Percentiles rank a stretch among this genome's conserved stretches.
These are phyloP conservation scores for Malbranchea zuffiana DNA, from an alignment of 2,329 filamentous ascomycete genomes.

Conservation along the genomic window DNA sequence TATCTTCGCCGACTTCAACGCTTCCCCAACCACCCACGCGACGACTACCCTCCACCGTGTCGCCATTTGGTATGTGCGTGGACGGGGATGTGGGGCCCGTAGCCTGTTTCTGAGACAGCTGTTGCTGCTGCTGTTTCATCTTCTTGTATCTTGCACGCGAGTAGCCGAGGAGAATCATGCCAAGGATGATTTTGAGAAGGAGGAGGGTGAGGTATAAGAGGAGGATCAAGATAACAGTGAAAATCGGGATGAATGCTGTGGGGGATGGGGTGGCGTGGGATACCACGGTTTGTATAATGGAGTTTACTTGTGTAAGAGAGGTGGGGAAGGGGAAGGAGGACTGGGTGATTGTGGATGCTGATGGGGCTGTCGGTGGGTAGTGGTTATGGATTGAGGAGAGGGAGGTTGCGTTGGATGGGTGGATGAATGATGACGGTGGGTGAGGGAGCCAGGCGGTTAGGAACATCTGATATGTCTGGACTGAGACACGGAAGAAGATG, in stretches of 20 bases:
- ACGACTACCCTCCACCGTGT: slow-evolving; percentile 59
- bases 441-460: slow-evolving; percentile 74
- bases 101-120: slow-evolving; percentile 5
- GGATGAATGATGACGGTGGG: slow-evolving; percentile 41
- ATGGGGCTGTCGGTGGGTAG: slow-evolving; percentile 32
- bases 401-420: slow-evolving; percentile 26
- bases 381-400: slow-evolving; percentile 35
- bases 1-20: slow-evolving; percentile 81
- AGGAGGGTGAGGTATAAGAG: slow-evolving; percentile 75
- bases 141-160: slow-evolving; percentile 64
- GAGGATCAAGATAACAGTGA: slow-evolving; percentile 74
- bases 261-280: slow-evolving; percentile 35
- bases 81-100: slow-evolving; percentile 2
- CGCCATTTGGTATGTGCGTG: slow-evolving; percentile 25
- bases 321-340: slow-evolving; percentile 14
- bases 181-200: slow-evolving; percentile 72
- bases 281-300: slow-evolving; percentile 29
- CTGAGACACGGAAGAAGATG: slow-evolving; percentile 81
- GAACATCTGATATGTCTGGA: slow-evolving; percentile 98
- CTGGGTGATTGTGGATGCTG: slow-evolving; percentile 22
- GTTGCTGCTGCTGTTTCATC: slow-evolving; percentile 50
- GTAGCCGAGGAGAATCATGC: slow-evolving; percentile 75
- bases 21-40: slow-evolving; percentile 72
- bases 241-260: slow-evolving; percentile 32
- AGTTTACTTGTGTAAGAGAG: slow-evolving; percentile 13